Evolutionary conservation across 2,329 filamentous ascomycete species (phyloP).

Genomic region (Beauveria brongniartii): DNA sequence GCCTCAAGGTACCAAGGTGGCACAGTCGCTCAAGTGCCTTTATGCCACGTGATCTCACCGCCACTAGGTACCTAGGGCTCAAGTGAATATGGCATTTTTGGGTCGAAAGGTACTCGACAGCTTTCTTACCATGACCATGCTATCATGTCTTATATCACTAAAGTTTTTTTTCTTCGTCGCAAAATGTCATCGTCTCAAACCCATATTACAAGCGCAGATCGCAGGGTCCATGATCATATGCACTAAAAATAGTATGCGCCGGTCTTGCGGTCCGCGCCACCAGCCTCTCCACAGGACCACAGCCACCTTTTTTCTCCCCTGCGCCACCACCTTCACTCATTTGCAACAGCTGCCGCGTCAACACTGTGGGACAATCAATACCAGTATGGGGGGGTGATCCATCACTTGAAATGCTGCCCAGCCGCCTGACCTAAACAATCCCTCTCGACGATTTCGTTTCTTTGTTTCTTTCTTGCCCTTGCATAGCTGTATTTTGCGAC

Average conservation of each 20-base stretch:
- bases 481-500: neutral
- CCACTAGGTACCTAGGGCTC: neutral
- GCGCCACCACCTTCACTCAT: neutral
- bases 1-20: neutral
- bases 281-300: constrained; percentile 1
- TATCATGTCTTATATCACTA: too few species aligned
- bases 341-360: constrained; percentile 8
- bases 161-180: neutral
- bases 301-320: neutral
- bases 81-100: too few species aligned
- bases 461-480: neutral
- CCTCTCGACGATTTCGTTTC: neutral
- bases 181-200: neutral
- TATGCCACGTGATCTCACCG: neutral
- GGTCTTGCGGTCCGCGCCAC: neutral
- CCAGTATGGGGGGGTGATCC: neutral
- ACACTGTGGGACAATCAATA: neutral
- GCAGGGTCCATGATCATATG: neutral
- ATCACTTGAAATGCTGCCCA: neutral
- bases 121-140: neutral
- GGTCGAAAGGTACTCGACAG: too few species aligned
- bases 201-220: constrained; percentile 8
- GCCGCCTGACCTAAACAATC: constrained; percentile 3
- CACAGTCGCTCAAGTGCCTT: neutral
- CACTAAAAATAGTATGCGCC: constrained; percentile 3